Conservation (phyloP, 257 asterid species). For the Ballota nigra region DNA sequence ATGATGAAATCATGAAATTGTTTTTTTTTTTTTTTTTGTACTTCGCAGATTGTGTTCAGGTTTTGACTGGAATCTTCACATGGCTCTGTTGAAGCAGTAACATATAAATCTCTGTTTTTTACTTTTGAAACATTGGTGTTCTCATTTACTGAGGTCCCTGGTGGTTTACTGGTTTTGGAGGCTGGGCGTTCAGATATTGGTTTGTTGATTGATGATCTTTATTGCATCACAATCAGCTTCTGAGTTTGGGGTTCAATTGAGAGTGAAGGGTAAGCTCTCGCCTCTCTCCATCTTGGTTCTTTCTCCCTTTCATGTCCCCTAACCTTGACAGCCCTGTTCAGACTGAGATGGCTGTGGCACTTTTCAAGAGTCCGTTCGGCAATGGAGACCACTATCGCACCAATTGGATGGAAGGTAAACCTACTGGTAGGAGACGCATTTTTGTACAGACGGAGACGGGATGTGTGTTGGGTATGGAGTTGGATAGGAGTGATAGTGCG, state of each 20-base stretch:
- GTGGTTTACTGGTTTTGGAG: conserved; percentile 7
- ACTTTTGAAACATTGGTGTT: background rate
- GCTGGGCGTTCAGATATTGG: conserved; percentile 25
- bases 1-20: background rate
- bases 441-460: conserved; percentile 96
- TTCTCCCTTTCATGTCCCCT: conserved; percentile 60
- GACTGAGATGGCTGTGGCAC: conserved; percentile 92
- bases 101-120: conserved; percentile 22
- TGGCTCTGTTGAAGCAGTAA: conserved; percentile 43
- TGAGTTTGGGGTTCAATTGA: conserved; percentile 48
- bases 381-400: conserved; percentile 57
- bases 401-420: conserved; percentile 57
- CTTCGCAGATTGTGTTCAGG: conserved; percentile 34
- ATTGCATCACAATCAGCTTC: conserved; percentile 43
- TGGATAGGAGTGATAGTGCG: conserved; percentile 83
- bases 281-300: conserved; percentile 53
- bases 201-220: conserved; percentile 45
- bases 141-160: conserved; percentile 3
- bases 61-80: conserved; percentile 29
- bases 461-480: conserved; percentile 90
- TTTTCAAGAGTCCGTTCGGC: conserved; percentile 67
- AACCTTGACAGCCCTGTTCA: conserved; percentile 85
- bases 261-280: conserved; percentile 54
- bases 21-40: background rate
- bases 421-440: conserved; percentile 81